phyloP scores from a whole-genome alignment of 768 basidiomycete genomes.

The Hygrocybe coccinea region DNA sequence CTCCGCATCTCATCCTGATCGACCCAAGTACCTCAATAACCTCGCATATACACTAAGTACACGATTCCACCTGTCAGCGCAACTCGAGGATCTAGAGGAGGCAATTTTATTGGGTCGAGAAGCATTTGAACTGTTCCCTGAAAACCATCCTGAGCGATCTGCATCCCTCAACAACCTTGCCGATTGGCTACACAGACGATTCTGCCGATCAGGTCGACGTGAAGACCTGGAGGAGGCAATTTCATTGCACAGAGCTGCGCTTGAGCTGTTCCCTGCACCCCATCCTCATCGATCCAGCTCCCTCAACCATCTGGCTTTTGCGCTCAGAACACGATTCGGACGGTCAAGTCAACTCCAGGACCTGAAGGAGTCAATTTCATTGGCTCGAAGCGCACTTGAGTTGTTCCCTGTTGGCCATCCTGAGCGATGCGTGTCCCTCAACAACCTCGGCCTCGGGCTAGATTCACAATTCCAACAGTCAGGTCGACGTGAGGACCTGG shows the following conservation, averaged over 20 bases:
- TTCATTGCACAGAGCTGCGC: background rate
- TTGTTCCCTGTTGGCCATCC: background rate
- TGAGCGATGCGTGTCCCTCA: background rate
- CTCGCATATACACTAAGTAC: background rate
- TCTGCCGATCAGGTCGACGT: background rate
- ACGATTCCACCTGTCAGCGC: background rate
- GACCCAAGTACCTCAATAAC: background rate
- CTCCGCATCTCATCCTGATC: background rate
- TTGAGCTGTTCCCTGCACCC: background rate
- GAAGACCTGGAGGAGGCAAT: background rate
- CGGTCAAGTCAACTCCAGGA: background rate
- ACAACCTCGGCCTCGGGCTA: background rate
- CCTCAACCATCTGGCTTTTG: background rate
- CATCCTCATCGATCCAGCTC: background rate
- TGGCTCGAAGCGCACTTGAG: background rate
- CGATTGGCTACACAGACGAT: background rate
- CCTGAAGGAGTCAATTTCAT: background rate
- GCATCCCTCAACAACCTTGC: background rate
- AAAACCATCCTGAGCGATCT: background rate
- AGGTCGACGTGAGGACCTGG: background rate
- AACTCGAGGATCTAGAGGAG: background rate
- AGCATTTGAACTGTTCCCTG: background rate
- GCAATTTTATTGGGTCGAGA: background rate
- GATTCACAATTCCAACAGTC: conserved; percentile 1
- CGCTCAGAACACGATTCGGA: background rate